Conservation (phyloP, 2,329 filamentous ascomycete species). For the Helotiales sp. region DNA sequence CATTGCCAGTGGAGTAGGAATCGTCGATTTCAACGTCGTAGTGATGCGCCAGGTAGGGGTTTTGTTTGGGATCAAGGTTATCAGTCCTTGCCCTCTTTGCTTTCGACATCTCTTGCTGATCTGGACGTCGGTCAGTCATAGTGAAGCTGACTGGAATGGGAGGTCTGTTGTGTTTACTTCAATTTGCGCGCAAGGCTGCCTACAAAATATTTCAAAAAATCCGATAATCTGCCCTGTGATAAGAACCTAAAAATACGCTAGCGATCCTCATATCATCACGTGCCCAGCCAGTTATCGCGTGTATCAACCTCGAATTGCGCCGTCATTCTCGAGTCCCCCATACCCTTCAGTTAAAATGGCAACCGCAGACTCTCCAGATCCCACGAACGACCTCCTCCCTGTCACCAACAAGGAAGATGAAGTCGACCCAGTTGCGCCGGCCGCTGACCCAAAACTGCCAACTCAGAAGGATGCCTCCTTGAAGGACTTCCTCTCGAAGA, state of each 20-base stretch:
- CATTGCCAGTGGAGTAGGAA: constrained; percentile 38
- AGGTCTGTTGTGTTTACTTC: constrained; percentile 38
- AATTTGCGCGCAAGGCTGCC: constrained; percentile 33
- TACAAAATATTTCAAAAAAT: constrained; percentile 16
- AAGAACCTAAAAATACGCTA: constrained; percentile 7
- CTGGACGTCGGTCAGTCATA: constrained; percentile 63
- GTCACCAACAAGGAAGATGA: constrained; percentile 37
- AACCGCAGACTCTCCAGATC: constrained; percentile 42
- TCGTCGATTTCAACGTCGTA: constrained; percentile 57
- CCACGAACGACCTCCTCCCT: constrained; percentile 40
- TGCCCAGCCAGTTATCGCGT: not conserved
- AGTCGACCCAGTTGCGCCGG: constrained; percentile 53
- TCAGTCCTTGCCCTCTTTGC: constrained; percentile 52
- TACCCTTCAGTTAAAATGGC: constrained; percentile 36
- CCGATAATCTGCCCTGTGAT: constrained; percentile 1
- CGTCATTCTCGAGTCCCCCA: constrained; percentile 6
- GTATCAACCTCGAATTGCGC: not conserved
- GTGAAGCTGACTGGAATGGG: constrained; percentile 30
- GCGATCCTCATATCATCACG: constrained; percentile 2
- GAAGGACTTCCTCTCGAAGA: constrained; percentile 91
- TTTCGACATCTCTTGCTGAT: constrained; percentile 52
- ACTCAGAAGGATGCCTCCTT: constrained; percentile 90
- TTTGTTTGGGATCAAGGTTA: constrained; percentile 60
- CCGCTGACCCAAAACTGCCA: constrained; percentile 67
- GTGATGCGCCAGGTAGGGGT: constrained; percentile 93